Evolutionary conservation across 495 filamentous ascomycete genomes (phyloP).

Genomic region (Penicillium longicatenatum): DNA sequence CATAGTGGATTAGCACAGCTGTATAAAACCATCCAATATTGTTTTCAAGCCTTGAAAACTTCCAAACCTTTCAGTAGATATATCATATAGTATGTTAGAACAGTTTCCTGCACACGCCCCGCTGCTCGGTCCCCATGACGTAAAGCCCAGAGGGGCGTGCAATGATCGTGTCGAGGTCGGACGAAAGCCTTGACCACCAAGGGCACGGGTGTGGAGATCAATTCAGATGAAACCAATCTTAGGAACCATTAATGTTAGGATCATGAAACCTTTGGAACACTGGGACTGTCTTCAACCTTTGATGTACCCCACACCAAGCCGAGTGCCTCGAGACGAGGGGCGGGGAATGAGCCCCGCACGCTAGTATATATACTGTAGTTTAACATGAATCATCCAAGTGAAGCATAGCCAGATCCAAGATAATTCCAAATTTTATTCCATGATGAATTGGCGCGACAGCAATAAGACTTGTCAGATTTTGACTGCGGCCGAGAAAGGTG

Average conservation of each 20-base stretch:
- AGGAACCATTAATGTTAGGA: no score
- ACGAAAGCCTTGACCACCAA: no score
- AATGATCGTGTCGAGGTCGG: background rate
- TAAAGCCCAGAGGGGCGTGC: background rate
- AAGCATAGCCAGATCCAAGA: no score
- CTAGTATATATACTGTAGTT: background rate
- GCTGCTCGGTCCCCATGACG: background rate
- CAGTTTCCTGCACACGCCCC: no score
- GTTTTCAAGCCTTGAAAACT: background rate
- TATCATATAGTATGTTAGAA: no score
- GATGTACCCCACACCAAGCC: background rate
- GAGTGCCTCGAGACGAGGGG: background rate
- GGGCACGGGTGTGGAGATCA: background rate
- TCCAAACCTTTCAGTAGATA: no score
- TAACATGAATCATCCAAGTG: no score
- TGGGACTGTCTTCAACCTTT: no score
- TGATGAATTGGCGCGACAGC: slow-evolving; percentile 2
- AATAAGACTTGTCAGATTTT: slow-evolving; percentile 66
- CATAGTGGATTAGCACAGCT: background rate
- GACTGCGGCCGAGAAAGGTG: slow-evolving; percentile 57
- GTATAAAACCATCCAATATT: background rate
- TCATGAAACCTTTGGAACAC: no score
- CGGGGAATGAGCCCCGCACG: background rate
- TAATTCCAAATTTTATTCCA: no score
- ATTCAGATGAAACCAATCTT: no score